These are phyloP conservation scores for Ampelocalamus luodianensis DNA, from an alignment of 176 grass and related monocot genomes.

Conservation along the genomic window DNA sequence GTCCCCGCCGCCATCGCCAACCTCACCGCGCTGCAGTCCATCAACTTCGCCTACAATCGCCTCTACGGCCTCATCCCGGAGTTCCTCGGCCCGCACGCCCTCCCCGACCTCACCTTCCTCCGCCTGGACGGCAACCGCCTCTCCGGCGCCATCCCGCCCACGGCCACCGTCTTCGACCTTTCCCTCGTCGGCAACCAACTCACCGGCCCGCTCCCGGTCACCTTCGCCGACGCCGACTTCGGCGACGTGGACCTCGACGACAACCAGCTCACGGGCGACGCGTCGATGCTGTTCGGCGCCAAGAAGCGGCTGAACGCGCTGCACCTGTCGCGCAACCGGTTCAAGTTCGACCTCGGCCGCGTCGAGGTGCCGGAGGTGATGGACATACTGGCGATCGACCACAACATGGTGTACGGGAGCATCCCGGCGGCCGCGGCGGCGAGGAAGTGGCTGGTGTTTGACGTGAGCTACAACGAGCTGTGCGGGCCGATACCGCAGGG, in stretches of 20 bases:
- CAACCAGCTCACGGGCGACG: conserved; percentile 62
- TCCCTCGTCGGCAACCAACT: conserved; percentile 51
- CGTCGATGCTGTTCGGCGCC: conserved; percentile 63
- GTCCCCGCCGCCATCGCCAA: conserved; percentile 50
- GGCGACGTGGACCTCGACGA: conserved; percentile 42
- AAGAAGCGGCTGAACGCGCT: conserved; percentile 52
- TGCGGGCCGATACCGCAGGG: conserved; percentile 69
- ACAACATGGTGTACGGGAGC: conserved; percentile 61
- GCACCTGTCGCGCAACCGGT: conserved; percentile 50
- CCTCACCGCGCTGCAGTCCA: conserved; percentile 45
- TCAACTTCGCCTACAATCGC: conserved; percentile 62
- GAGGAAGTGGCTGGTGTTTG: conserved; percentile 55
- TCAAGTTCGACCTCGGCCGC: conserved; percentile 52
- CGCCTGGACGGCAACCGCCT: conserved; percentile 65
- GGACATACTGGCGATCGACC: conserved; percentile 49
- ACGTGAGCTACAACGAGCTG: conserved; percentile 67
- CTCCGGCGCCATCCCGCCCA: conserved; percentile 41
- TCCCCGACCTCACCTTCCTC: conserved; percentile 53
- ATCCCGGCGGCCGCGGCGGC: conserved; percentile 46
- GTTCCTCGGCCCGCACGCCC: conserved; percentile 41
- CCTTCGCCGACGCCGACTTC: conserved; percentile 45
- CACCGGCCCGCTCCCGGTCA: conserved; percentile 42
- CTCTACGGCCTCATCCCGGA: conserved; percentile 49
- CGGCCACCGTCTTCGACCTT: conserved; percentile 47
- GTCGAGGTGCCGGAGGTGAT: conserved; percentile 54